Conservation (phyloP, 305 asterid genomes). For the Solanum chacoense region DNA sequence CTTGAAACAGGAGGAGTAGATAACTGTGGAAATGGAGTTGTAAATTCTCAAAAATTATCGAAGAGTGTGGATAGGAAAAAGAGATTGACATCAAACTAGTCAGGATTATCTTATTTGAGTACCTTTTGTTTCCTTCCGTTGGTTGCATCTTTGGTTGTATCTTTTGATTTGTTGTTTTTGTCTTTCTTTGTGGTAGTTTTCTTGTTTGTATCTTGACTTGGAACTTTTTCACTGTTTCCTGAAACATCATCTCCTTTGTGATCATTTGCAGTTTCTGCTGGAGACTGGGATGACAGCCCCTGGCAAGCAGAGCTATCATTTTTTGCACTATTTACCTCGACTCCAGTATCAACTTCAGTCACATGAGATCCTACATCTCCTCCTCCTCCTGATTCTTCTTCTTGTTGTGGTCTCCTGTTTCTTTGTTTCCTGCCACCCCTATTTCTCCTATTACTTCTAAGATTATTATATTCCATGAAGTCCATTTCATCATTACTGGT, state of each 20-base stretch:
- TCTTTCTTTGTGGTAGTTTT: slow-evolving; percentile 46
- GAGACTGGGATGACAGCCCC: slow-evolving; percentile 29
- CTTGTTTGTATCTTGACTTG: slow-evolving; percentile 28
- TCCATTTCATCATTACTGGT: slow-evolving; percentile 47
- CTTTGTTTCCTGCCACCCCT: slow-evolving; percentile 57
- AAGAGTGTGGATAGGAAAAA: background rate
- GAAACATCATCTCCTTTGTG: slow-evolving; percentile 25
- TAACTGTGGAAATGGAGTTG: background rate
- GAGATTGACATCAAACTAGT: background rate
- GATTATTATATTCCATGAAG: slow-evolving; percentile 65
- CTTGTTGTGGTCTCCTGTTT: slow-evolving; percentile 37
- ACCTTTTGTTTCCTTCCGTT: slow-evolving; percentile 80
- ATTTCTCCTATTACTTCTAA: slow-evolving; percentile 53
- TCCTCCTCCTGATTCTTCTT: slow-evolving; percentile 8
- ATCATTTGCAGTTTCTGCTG: slow-evolving; percentile 24
- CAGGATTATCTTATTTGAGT: background rate
- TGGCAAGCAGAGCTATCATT: slow-evolving; percentile 21
- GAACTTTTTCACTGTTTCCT: slow-evolving; percentile 25
- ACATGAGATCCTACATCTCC: slow-evolving; percentile 11
- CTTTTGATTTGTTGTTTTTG: slow-evolving; percentile 33
- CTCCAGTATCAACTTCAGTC: slow-evolving; percentile 17
- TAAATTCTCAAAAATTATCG: background rate
- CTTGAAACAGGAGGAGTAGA: background rate
- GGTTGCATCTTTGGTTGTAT: slow-evolving; percentile 27
- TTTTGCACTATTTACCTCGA: slow-evolving; percentile 19